Evolutionary conservation across 192 early-diverging fungal genomes (phyloP).

Genomic region (Coemansia sp.): DNA sequence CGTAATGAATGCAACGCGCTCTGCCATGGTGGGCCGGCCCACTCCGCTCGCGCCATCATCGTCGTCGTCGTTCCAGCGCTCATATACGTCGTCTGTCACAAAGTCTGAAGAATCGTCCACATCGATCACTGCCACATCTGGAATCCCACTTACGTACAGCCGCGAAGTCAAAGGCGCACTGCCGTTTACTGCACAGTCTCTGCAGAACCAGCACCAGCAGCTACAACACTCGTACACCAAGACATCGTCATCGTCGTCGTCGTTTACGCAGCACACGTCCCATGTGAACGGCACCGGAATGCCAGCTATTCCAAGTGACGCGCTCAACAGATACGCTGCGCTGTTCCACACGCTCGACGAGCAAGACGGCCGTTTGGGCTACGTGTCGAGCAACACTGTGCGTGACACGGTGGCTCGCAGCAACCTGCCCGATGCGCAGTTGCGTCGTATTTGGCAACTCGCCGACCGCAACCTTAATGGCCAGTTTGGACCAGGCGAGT

Average conservation of each 20-base stretch:
- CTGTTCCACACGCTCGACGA: slow-evolving; percentile 36
- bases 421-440: slow-evolving; percentile 27
- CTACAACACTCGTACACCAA: slow-evolving; percentile 5
- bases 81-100: slow-evolving; percentile 7
- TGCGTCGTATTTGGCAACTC: slow-evolving; percentile 39
- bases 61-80: slow-evolving; percentile 9
- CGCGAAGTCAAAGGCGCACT: slow-evolving; percentile 17
- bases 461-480: slow-evolving; percentile 41
- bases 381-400: slow-evolving; percentile 25
- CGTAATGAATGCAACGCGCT: not conserved
- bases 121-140: not conserved
- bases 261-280: slow-evolving; percentile 3
- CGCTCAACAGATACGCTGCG: slow-evolving; percentile 19
- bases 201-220: not conserved
- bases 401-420: slow-evolving; percentile 26
- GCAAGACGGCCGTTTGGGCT: slow-evolving; percentile 21
- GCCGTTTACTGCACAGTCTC: slow-evolving; percentile 4
- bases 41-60: not conserved
- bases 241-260: not conserved
- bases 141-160: slow-evolving; percentile 9
- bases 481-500: slow-evolving; percentile 40
- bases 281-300: not conserved
- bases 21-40: not conserved
- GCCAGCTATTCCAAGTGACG: not conserved
- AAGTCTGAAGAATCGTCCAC: not conserved